phyloP scores from a whole-genome alignment of 177 flowering plant genomes.

The Vitis hybrid region DNA sequence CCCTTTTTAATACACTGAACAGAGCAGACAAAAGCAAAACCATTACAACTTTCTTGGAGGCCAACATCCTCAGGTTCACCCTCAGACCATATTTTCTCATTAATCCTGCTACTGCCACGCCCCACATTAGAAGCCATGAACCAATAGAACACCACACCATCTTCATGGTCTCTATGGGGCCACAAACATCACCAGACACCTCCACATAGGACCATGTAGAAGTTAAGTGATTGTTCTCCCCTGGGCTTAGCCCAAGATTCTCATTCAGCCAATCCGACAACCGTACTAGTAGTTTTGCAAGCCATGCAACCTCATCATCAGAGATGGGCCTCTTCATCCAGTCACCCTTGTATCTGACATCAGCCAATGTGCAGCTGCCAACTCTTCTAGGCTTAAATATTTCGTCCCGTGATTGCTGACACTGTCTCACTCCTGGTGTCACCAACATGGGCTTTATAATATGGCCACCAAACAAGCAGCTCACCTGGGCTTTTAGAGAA shows the following conservation, averaged over 20 bases:
- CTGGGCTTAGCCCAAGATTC: constrained; percentile 51
- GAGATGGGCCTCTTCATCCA: constrained; percentile 86
- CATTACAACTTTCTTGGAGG: constrained; percentile 67
- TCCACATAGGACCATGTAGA: constrained; percentile 45
- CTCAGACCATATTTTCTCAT: constrained; percentile 61
- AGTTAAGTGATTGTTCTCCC: constrained; percentile 12
- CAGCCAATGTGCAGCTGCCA: constrained; percentile 33
- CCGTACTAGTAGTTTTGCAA: constrained; percentile 60
- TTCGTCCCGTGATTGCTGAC: constrained; percentile 41
- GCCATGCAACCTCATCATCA: constrained; percentile 75
- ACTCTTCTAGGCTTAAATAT: constrained; percentile 70
- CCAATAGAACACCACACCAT: constrained; percentile 34
- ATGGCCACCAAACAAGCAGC: constrained; percentile 52
- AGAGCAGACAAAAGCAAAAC: constrained; percentile 35
- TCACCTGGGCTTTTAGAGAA: constrained; percentile 46
- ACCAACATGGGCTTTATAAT: constrained; percentile 19
- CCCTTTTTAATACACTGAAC: constrained; percentile 37
- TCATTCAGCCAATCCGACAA: constrained; percentile 67
- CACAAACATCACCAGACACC: constrained; percentile 36
- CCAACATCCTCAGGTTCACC: constrained; percentile 70
- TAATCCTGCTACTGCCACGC: constrained; percentile 23
- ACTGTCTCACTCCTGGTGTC: constrained; percentile 22
- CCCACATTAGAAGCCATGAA: constrained; percentile 43
- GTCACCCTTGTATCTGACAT: constrained; percentile 73
- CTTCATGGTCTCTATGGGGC: constrained; percentile 43